Conservation (phyloP, 2,329 filamentous ascomycete species). For the Verticillium longisporum region DNA sequence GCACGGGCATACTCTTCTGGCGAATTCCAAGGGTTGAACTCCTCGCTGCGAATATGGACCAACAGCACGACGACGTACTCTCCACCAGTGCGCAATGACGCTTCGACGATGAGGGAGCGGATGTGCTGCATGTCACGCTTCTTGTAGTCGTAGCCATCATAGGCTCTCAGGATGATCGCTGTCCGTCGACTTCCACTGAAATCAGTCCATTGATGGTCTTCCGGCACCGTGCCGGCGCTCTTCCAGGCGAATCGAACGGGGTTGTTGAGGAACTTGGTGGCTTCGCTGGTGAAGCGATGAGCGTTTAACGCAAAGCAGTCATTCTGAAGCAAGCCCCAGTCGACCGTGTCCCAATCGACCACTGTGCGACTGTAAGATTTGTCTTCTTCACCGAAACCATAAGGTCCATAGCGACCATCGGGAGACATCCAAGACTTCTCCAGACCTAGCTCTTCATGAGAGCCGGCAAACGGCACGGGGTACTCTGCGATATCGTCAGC, state of each 20-base stretch:
- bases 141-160: constrained; percentile 73
- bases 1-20: constrained; percentile 60
- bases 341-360: constrained; percentile 47
- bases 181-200: constrained; percentile 41
- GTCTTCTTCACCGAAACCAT: constrained; percentile 71
- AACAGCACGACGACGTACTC: constrained; percentile 81
- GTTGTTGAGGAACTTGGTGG: constrained; percentile 10
- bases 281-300: constrained; percentile 47
- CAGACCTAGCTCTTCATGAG: constrained; percentile 20
- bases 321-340: constrained; percentile 35
- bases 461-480: constrained; percentile 21
- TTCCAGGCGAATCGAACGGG: constrained; percentile 17
- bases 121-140: constrained; percentile 73
- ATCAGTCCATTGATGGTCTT: constrained; percentile 19
- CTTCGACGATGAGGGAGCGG: constrained; percentile 72
- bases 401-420: constrained; percentile 71
- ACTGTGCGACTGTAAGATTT: constrained; percentile 46
- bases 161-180: constrained; percentile 73
- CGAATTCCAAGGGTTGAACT: constrained; percentile 75
- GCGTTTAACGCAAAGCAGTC: constrained; percentile 54
- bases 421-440: constrained; percentile 22
- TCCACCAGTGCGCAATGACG: constrained; percentile 69
- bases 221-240: constrained; percentile 29
- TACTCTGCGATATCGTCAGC: constrained; percentile 15
- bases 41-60: constrained; percentile 70